These are phyloP conservation scores for Rhododendron kiyosumense DNA, from an alignment of 148 eudicot genomes.

Conservation along the genomic window DNA sequence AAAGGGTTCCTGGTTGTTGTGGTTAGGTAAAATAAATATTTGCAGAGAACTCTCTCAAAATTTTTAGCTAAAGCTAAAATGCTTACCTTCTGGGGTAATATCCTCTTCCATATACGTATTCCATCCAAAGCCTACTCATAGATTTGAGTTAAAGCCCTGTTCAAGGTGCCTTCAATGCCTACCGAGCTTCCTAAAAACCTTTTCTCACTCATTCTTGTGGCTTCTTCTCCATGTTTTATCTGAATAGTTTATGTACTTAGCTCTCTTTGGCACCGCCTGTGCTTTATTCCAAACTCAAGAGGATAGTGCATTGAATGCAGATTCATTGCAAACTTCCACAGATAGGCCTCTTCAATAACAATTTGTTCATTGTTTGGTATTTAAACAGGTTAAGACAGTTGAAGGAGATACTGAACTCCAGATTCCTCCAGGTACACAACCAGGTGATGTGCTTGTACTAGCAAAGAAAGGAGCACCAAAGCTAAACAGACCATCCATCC, in stretches of 20 bases:
- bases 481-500: constrained; percentile 85
- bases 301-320: not conserved
- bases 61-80: not conserved
- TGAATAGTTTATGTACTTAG: not conserved
- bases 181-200: constrained; percentile 1
- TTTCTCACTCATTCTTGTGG: not conserved
- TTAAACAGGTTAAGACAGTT: constrained; percentile 77
- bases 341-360: not conserved
- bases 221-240: not conserved
- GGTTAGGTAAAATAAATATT: not conserved
- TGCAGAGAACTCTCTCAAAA: not conserved
- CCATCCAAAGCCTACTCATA: not conserved
- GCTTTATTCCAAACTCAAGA: not conserved
- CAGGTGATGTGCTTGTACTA: constrained; percentile 93
- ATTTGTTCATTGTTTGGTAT: not conserved
- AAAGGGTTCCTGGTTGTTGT: not conserved
- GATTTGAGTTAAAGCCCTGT: not conserved
- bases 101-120: not conserved
- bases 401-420: constrained; percentile 78
- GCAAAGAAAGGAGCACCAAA: constrained; percentile 92
- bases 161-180: not conserved
- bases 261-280: not conserved
- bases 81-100: not conserved
- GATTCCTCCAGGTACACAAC: constrained; percentile 95
- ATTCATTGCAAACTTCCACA: not conserved